phyloP scores from a whole-genome alignment of 306 rosid genomes.

The Cucurbita maxima region DNA sequence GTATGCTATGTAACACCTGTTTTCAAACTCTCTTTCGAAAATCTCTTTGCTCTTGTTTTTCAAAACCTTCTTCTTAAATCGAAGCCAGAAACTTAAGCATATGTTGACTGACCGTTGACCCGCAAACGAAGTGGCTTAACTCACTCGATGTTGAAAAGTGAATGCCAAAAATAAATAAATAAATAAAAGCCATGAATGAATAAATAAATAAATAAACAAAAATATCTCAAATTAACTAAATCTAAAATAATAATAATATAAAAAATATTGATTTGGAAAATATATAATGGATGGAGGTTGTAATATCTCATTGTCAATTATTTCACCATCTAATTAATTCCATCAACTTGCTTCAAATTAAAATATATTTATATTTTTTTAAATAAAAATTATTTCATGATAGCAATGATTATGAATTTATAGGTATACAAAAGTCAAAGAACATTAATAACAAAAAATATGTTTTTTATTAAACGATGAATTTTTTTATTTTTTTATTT shows the following conservation, averaged over 20 bases:
- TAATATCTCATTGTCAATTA: not conserved
- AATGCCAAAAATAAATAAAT: too few relatives aligned
- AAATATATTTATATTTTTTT: not conserved
- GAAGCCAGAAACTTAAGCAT: too few relatives aligned
- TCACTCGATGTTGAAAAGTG: too few relatives aligned
- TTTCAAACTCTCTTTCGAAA: too few relatives aligned
- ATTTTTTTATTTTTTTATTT: too few relatives aligned
- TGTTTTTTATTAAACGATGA: too few relatives aligned
- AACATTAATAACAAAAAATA: not conserved
- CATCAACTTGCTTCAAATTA: not conserved
- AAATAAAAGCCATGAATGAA: not conserved
- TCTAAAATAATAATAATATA: not conserved
- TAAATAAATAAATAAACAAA: not conserved
- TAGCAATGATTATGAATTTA: not conserved
- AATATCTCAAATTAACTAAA: not conserved
- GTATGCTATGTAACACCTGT: too few relatives aligned
- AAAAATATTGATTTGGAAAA: not conserved
- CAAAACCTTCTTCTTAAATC: too few relatives aligned
- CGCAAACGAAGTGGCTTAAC: too few relatives aligned
- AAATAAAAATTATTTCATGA: not conserved
- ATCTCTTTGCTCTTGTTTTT: too few relatives aligned
- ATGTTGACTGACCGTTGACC: too few relatives aligned
- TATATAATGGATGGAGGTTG: not conserved
- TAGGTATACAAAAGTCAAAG: not conserved
- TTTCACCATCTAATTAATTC: not conserved